A percentile compares a stretch with the other conserved stretches of the same genome.
These are phyloP conservation scores for Salix suchowensis DNA, from an alignment of 345 rosid genomes.

Conservation along the genomic window DNA sequence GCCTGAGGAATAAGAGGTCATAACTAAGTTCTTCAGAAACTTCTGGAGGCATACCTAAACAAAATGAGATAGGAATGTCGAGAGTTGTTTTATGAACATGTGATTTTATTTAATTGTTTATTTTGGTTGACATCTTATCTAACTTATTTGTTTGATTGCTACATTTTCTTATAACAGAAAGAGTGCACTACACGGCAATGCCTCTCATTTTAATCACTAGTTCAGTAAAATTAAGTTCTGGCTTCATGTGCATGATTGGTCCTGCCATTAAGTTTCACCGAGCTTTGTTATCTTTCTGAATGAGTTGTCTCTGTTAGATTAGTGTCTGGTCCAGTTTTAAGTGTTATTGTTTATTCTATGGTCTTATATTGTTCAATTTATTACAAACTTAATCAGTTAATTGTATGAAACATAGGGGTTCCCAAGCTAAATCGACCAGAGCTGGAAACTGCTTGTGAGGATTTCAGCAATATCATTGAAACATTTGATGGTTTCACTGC, in stretches of 20 bases:
- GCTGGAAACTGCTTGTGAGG: slow-evolving; percentile 96
- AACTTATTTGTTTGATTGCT: not conserved
- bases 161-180: not conserved
- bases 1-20: not conserved
- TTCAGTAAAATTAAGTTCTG: not conserved
- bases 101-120: not conserved
- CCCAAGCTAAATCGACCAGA: slow-evolving; percentile 85
- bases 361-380: not conserved
- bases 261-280: not conserved
- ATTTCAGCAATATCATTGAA: slow-evolving; percentile 88
- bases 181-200: not conserved
- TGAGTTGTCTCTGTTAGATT: not conserved
- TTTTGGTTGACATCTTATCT: not conserved
- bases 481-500: slow-evolving; percentile 49
- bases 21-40: not conserved
- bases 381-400: not conserved
- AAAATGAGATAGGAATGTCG: not conserved
- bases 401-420: slow-evolving; percentile 51
- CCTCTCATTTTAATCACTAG: not conserved
- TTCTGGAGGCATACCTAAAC: not conserved
- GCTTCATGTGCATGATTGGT: not conserved
- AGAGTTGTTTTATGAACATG: not conserved
- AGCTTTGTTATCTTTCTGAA: not conserved
- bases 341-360: not conserved
- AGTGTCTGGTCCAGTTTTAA: not conserved